Evolutionary conservation across 805 yeast species (phyloP).

Genomic region (Zygoascus tannicola): DNA sequence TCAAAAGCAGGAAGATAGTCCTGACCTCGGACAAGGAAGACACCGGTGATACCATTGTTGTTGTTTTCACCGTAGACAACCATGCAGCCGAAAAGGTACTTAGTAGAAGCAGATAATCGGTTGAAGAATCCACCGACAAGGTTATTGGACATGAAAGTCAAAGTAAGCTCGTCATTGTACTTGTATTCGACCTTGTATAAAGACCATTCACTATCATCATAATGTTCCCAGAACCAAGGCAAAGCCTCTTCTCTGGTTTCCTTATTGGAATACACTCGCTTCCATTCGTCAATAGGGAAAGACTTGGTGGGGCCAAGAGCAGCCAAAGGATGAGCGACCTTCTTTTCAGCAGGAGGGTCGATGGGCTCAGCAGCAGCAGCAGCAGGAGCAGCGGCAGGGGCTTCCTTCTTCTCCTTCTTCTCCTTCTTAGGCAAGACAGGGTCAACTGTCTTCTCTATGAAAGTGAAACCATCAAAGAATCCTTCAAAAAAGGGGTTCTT

Average conservation of each 20-base stretch:
- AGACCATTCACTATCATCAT: slow-evolving; percentile 88
- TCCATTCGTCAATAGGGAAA: slow-evolving; percentile 81
- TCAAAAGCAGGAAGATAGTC: slow-evolving; percentile 85
- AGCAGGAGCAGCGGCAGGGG: slow-evolving; percentile 22
- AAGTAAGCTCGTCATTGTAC: slow-evolving; percentile 95
- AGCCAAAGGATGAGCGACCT: slow-evolving; percentile 88
- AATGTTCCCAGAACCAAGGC: slow-evolving; percentile 98
- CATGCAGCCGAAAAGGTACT: slow-evolving; percentile 86
- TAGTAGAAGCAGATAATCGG: slow-evolving; percentile 86
- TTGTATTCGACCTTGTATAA: slow-evolving; percentile 92
- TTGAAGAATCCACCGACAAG: slow-evolving; percentile 95
- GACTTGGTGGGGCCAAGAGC: slow-evolving; percentile 55
- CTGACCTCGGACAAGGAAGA: slow-evolving; percentile 91
- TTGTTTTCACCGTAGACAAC: slow-evolving; percentile 98
- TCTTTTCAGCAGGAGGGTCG: slow-evolving; percentile 46
- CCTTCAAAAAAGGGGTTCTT: slow-evolving; percentile 36
- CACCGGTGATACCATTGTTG: slow-evolving; percentile 95
- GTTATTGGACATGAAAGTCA: slow-evolving; percentile 97
- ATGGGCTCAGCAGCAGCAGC: slow-evolving; percentile 32
- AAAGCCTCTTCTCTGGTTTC: slow-evolving; percentile 85
- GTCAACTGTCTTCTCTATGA: slow-evolving; percentile 59
- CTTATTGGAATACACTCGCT: slow-evolving; percentile 92
- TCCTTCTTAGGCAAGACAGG: slow-evolving; percentile 69
- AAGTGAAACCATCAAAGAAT: slow-evolving; percentile 40
- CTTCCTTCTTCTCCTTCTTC: slow-evolving; percentile 35